Base-by-base conservation (phyloP, 2,329 filamentous ascomycete species). In the Fusarium oligoseptatum region DNA sequence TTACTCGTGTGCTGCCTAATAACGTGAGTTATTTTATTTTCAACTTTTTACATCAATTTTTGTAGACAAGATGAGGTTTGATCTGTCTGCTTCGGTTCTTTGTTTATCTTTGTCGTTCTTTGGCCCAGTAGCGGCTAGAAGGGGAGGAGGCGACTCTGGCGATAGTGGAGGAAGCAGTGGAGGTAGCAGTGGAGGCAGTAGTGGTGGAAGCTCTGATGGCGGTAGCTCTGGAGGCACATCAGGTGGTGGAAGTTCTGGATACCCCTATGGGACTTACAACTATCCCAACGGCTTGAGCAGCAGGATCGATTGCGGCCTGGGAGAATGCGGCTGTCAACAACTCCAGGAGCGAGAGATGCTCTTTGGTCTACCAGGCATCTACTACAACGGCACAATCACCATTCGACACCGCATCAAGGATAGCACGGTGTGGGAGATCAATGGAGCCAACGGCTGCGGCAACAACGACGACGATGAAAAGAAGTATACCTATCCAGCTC, bases 311-410 rank as follows among this genome's bases (percentile, higher is more conserved):
- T 65, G 52, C 20, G 50, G 50, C 2, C 39, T 41, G 3, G 62
- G 62, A 27, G 22, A 41, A 10, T 66, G 64, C 14, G 57, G 64
- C 4, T 61, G 57, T 12, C 41, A 52, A 14, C 55, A 60, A 27
- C 56, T 66, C 15, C 6, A 32, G 6, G 56, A 66, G n/a, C 64
- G 64, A 15, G 15, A 55, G 43, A 60, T 66, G 64, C 32, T 61
- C 56, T 74, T 65, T 15, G 72, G 72, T 22, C 55, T 74, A 2
- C 72, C 72, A 6, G 72, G 72, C 2, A 29, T 74, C 29, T 74
- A 74, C 64, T 74, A 74, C 61, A 74, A 74, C 43, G 72, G 72
- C 34, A 74, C 63, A 7, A 39, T 74, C 39, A 74, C 69, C 1
- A 36, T 74, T n/a, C 41, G 48, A 34, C 72, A 74, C 20, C 37